phyloP scores from a whole-genome alignment of 2,329 filamentous ascomycete genomes.

The Fusarium euwallaceae region DNA sequence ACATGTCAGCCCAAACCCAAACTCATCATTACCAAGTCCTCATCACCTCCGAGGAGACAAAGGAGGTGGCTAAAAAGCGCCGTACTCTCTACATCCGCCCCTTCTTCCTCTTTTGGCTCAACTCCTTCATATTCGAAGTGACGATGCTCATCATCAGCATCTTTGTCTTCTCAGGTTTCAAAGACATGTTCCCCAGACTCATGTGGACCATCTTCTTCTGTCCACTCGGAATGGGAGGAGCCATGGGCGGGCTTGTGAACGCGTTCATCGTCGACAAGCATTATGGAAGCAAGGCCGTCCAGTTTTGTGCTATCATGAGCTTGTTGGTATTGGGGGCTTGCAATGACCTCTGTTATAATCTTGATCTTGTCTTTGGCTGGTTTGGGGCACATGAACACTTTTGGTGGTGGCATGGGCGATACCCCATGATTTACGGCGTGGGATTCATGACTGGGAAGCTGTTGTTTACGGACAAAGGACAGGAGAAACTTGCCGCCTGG shows the following conservation, averaged over 20 bases:
- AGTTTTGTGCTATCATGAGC: neutral
- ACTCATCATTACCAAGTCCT: neutral
- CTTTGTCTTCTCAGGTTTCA: conserved; percentile 7
- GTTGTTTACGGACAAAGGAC: neutral
- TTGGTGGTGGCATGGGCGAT: conserved; percentile 27
- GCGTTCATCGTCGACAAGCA: conserved; percentile 1
- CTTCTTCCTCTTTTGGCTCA: conserved; percentile 27
- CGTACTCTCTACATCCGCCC: conserved; percentile 18
- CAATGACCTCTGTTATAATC: conserved; percentile 20
- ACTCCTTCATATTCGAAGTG: conserved; percentile 23
- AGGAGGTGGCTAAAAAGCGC: conserved; percentile 15
- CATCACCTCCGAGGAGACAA: neutral
- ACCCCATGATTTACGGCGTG: conserved; percentile 15
- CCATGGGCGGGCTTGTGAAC: neutral
- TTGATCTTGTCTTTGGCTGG: conserved; percentile 23
- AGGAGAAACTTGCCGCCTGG: neutral
- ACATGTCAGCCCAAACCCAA: neutral
- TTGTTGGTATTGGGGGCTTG: neutral
- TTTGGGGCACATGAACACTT: conserved; percentile 22
- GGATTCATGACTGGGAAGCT: conserved; percentile 1
- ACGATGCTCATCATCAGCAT: conserved; percentile 18
- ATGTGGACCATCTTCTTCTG: conserved; percentile 1
- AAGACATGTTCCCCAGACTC: neutral
- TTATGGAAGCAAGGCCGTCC: neutral
- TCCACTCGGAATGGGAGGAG: neutral